Conservation (phyloP, 164 flowering plant species). For the Umbellularia californica region DNA sequence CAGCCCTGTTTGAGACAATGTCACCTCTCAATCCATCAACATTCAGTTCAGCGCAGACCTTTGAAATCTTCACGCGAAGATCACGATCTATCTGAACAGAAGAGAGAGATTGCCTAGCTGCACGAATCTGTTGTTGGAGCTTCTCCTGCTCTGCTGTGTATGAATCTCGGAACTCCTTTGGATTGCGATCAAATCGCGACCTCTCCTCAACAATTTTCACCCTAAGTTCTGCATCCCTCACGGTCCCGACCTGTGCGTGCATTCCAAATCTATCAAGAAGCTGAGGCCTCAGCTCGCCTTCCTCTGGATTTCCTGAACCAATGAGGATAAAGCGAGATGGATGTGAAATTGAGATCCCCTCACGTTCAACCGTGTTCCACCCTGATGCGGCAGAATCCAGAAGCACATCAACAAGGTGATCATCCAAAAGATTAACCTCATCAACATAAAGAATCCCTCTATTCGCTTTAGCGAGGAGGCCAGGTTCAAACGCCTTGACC, state of each 20-base stretch:
- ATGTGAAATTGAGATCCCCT: slow-evolving; percentile 97
- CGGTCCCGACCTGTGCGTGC: slow-evolving; percentile 99
- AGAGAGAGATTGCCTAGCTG: slow-evolving; percentile 66
- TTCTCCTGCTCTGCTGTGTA: slow-evolving; percentile 80
- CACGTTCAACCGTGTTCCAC: slow-evolving; percentile 97
- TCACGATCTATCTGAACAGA: slow-evolving; percentile 81
- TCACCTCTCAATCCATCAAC: slow-evolving; percentile 95
- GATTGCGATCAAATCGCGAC: slow-evolving; percentile 75
- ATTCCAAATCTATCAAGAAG: slow-evolving; percentile 96
- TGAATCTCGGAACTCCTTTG: slow-evolving; percentile 70
- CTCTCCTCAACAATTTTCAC: slow-evolving; percentile 97
- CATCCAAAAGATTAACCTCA: slow-evolving; percentile 95
- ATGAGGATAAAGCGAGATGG: slow-evolving; percentile 94
- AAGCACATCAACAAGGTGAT: slow-evolving; percentile 85
- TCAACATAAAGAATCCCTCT: slow-evolving; percentile 96
- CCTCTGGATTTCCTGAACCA: slow-evolving; percentile 97
- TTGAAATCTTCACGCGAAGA: slow-evolving; percentile 83
- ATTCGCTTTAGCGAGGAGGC: slow-evolving; percentile 92
- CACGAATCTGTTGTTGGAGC: slow-evolving; percentile 69
- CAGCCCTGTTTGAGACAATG: slow-evolving; percentile 85
- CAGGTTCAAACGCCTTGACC: slow-evolving; percentile 96
- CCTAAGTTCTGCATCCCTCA: slow-evolving; percentile 89
- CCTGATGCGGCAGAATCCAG: slow-evolving; percentile 96
- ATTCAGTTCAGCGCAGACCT: slow-evolving; percentile 87
- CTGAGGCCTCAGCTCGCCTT: slow-evolving; percentile 97